Base-by-base conservation (phyloP, 768 basidiomycete species). In the Leccinum imitatum region DNA sequence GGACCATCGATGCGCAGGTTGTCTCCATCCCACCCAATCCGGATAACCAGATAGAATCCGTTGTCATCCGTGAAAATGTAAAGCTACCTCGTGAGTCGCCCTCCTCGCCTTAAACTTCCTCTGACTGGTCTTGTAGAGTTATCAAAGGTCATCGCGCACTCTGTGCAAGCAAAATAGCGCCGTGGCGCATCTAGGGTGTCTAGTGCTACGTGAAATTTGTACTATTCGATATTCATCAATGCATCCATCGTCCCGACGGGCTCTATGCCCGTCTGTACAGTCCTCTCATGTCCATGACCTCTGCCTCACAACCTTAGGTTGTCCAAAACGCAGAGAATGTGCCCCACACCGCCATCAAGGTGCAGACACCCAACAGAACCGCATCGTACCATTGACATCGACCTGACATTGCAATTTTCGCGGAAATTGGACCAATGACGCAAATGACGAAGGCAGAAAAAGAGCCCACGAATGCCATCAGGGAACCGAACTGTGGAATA, bases 401-500 rank as follows among this genome's bases (percentile, higher is more conserved):
- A 4, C 82, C 76, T 23, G 81, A 77, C 58, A 93, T 75, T 53
- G 78, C 80, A 15, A 88, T 76, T 69, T 90, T 90, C 5, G 89
- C 89, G 25, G 83, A 77, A 41, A 95, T 78, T 5, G 93, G 95
- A 10, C 88, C 84, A 60, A 92, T 85, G 23, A 91, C 82, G 62
- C 89, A 90, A 23, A 93, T 80, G 67, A 87, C 76, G 63, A 87
- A 87, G 0, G 93, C 90, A 37, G 88, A 87, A 72, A 93, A 93
- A n/a, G 91, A 87, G 3, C 95, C 95, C 55, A 98, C 77, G 72
- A 97, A 91, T 1, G 93, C 91, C 90, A 95, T 93, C 73, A 89
- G 78, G 5, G 86, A 80, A 63, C 87, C 85, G 73, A 95, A 95
- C 56, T 90, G 83, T 6, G 93, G 93, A 21, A 95, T 72, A 54